phyloP scores from a whole-genome alignment of 768 basidiomycete genomes.

The Tricholoma sp. region DNA sequence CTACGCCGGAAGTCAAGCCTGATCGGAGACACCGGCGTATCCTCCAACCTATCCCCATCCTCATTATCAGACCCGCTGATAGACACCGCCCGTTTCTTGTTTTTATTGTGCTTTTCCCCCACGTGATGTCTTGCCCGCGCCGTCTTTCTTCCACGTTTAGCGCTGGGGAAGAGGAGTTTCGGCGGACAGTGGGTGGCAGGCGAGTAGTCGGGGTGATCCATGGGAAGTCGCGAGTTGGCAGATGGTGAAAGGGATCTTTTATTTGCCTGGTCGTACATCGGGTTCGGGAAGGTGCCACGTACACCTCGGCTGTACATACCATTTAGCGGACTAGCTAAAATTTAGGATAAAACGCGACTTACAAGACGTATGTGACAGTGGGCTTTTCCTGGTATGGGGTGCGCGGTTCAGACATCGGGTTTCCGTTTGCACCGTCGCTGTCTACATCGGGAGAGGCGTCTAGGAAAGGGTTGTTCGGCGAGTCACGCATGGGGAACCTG shows the following conservation, averaged over 20 bases:
- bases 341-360: constrained; percentile 24
- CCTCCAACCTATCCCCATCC: constrained; percentile 11
- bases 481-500: constrained; percentile 44
- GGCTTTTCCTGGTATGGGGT: constrained; percentile 47
- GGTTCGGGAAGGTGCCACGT: constrained; percentile 57
- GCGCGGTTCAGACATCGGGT: constrained; percentile 28
- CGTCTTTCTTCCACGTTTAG: constrained; percentile 10
- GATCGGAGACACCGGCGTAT: constrained; percentile 15
- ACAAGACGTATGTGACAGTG: constrained; percentile 72
- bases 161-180: constrained; percentile 47
- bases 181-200: constrained; percentile 51
- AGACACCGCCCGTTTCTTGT: constrained; percentile 13
- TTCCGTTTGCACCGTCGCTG: constrained; percentile 29
- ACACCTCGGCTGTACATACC: constrained; percentile 56
- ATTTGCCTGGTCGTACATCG: constrained; percentile 44
- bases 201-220: constrained; percentile 62
- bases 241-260: constrained; percentile 39
- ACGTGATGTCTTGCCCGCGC: neutral
- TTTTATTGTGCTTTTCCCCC: constrained; percentile 5
- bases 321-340: neutral
- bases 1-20: constrained; percentile 22
- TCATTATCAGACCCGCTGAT: constrained; percentile 18
- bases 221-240: constrained; percentile 48
- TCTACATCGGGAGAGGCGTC: constrained; percentile 29
- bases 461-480: constrained; percentile 71